Evolutionary conservation across 148 eudicot genomes (phyloP), one percentile per base, ranked within the genome.

Genomic region (Amaranthus hypochondriacus): DNA sequence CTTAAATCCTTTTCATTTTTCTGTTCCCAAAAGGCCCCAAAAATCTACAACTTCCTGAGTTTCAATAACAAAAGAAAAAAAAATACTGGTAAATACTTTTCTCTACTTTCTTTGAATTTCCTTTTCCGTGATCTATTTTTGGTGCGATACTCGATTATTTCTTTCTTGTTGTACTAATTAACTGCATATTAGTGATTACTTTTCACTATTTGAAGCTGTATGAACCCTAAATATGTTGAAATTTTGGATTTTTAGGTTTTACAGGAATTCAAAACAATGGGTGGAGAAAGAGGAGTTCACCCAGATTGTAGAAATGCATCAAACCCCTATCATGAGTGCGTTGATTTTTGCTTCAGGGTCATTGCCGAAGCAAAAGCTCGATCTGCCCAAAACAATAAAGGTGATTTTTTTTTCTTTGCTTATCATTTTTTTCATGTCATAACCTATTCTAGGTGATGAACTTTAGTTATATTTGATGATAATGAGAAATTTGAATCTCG

Each of bases 231-330:
- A 2, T 69, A 9, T 4, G 54, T 43, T 54, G 72, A 12, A 9
- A 47, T 28, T 69, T 43, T 5, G 13, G 72, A 10, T 13, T 69
- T 53, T 60, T 57, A 8, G 66, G 48, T 60, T n/a, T 39, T 59
- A 48, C 56, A 56, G 4, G 42, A 47, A 52, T 54, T 42, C 61
- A 50, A 48, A 65, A 57, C 53, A 9, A 93, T 91, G 94, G 82
- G 74, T 70, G 83, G 68, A 48, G 91, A 88, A 72, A 83, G 97
- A 68, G 79, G 84, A 66, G 98, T 86, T 63, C 98, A 93, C 74
- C 97, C 98, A 12, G 90, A 89, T 75, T 93, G 98, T 87, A 89
- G 86, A 67, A 93, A 93, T 65, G 87, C 98, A 8, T 83, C 90
- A 48, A 93, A 93, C 70, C 97, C 89, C 3, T 91, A 87, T 69